Percentiles rank a stretch among this genome's conserved stretches.
These are phyloP conservation scores for Podila epicladia DNA, from an alignment of 192 early-diverging fungal species.

Conservation along the genomic window DNA sequence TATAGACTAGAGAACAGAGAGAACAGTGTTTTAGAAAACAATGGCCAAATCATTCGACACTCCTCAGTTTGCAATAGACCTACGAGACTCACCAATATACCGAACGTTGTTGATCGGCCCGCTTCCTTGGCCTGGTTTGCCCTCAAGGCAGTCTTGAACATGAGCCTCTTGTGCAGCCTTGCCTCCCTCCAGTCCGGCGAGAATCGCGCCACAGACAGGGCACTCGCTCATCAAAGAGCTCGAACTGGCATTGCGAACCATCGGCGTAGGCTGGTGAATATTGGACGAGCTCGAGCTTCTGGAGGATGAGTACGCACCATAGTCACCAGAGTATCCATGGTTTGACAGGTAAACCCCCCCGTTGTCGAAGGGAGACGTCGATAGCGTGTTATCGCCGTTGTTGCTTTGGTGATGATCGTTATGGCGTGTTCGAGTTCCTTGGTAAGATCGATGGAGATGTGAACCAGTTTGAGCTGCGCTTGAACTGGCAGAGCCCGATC, in stretches of 20 bases:
- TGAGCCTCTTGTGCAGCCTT: conserved; percentile 68
- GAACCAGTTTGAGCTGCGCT: conserved; percentile 8
- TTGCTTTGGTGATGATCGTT: not conserved
- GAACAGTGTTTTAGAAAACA: not conserved
- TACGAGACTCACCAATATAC: conserved; percentile 66
- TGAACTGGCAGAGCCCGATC: conserved; percentile 17
- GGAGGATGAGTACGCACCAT: conserved; percentile 26
- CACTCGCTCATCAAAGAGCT: conserved; percentile 76
- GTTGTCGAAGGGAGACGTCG: not conserved
- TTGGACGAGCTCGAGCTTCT: conserved; percentile 45
- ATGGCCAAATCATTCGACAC: not conserved
- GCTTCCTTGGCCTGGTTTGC: conserved; percentile 37
- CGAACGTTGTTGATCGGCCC: conserved; percentile 63
- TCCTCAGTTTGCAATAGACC: not conserved
- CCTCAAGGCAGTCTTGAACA: conserved; percentile 70
- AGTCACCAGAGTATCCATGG: conserved; percentile 13
- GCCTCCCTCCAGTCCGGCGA: conserved; percentile 55
- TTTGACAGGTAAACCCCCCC: conserved; percentile 16
- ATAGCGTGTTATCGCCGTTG: not conserved
- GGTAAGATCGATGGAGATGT: conserved; percentile 8
- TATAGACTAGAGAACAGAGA: conserved; percentile 55
- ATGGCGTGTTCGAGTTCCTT: not conserved
- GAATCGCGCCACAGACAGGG: conserved; percentile 69
- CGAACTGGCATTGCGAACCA: conserved; percentile 53
- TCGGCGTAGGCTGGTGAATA: conserved; percentile 27